Evolutionary conservation across 2,329 filamentous ascomycete species (phyloP).

Genomic region (Elsinoe necatrix): DNA sequence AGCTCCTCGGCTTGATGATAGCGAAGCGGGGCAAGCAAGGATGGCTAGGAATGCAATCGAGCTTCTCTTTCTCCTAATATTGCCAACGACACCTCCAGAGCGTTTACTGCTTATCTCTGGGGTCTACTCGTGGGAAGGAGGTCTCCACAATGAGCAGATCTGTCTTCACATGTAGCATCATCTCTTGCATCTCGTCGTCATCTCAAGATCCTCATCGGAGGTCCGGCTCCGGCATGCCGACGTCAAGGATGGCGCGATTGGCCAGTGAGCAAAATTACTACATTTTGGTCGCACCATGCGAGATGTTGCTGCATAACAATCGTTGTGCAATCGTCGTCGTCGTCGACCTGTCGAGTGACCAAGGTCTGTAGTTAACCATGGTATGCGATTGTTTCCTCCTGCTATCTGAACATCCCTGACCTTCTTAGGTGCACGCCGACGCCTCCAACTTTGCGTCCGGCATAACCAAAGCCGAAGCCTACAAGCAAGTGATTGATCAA

Average conservation of each 20-base stretch:
- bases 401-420: not conserved
- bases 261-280: not conserved
- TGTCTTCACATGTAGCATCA: not conserved
- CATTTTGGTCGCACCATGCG: not conserved
- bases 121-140: no score
- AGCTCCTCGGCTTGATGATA: not conserved
- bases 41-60: not conserved
- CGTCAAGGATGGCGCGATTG: not conserved
- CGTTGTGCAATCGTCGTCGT: not conserved
- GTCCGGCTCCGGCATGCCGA: not conserved
- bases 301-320: not conserved
- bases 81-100: no score
- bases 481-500: slow-evolving; percentile 64
- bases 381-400: not conserved
- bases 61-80: not conserved
- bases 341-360: not conserved
- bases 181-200: not conserved
- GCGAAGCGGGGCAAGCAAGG: slow-evolving; percentile 3
- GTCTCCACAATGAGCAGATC: no score
- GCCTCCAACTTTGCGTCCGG: slow-evolving; percentile 62
- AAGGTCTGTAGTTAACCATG: not conserved
- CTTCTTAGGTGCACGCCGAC: slow-evolving; percentile 62
- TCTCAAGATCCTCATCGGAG: not conserved
- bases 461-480: slow-evolving; percentile 62
- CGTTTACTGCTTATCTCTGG: no score